Evolutionary conservation across 768 basidiomycete genomes (phyloP).

Genomic region (Tulasnella sp.): DNA sequence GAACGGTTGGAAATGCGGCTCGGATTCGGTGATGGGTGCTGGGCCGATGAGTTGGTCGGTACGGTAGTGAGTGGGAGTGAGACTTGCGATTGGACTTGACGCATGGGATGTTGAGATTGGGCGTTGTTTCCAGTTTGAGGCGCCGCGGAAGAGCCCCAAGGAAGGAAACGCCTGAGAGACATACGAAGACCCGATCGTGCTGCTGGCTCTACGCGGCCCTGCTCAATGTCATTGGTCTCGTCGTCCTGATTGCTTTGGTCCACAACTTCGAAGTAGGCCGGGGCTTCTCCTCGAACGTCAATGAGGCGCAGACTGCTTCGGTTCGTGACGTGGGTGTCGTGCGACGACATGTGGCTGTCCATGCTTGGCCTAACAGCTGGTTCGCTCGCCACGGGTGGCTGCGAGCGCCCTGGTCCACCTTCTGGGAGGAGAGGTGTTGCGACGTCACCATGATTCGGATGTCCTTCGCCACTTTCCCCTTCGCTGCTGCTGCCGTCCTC

Average conservation of each 20-base stretch:
- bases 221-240: not conserved
- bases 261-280: conserved; percentile 52
- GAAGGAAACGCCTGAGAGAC: conserved; percentile 8
- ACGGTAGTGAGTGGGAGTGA: not conserved
- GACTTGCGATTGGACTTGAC: not conserved
- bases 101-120: not conserved
- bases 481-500: not conserved
- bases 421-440: conserved; percentile 4
- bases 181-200: not conserved
- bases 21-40: not conserved
- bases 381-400: not conserved
- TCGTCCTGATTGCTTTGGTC: conserved; percentile 10
- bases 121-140: not conserved
- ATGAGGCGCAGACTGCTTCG: not conserved
- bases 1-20: conserved; percentile 10
- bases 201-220: not conserved
- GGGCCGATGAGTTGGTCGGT: not conserved
- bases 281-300: conserved; percentile 48
- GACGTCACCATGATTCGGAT: not conserved
- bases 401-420: not conserved
- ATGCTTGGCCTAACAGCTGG: conserved; percentile 8
- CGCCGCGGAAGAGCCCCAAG: conserved; percentile 2
- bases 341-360: conserved; percentile 5
- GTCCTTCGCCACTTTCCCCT: not conserved
- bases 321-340: conserved; percentile 4